These are phyloP conservation scores for Polyplosphaeria fusca DNA, from an alignment of 495 filamentous ascomycete species.

Conservation along the genomic window DNA sequence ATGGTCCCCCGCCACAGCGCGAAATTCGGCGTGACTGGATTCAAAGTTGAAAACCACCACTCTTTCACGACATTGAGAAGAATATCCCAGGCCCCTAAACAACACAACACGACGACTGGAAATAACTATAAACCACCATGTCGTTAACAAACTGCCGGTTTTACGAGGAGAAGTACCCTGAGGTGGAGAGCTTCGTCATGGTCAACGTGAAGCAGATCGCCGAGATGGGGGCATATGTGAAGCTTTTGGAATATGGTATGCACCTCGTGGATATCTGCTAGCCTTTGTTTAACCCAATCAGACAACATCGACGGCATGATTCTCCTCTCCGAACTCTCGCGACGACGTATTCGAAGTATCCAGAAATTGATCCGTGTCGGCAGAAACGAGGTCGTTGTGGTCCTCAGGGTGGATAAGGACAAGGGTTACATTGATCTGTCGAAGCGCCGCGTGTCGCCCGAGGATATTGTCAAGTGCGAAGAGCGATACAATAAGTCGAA, in stretches of 20 bases:
- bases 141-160: conserved; percentile 98
- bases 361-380: conserved; percentile 98
- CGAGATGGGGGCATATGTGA: conserved; percentile 99
- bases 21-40: too few relatives aligned
- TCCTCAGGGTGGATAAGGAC: conserved; percentile 97
- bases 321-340: conserved; percentile 88
- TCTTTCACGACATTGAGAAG: too few relatives aligned
- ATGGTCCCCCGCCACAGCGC: too few relatives aligned
- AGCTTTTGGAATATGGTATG: conserved; percentile 86
- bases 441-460: conserved; percentile 93
- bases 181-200: conserved; percentile 99
- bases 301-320: conserved; percentile 99
- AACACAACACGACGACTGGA: too few relatives aligned
- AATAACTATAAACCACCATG: too few relatives aligned
- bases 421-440: conserved; percentile 99
- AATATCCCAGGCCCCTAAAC: too few relatives aligned
- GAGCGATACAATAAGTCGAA: conserved; percentile 99
- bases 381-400: conserved; percentile 96
- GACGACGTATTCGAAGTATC: conserved; percentile 95
- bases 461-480: conserved; percentile 97
- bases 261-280: background rate
- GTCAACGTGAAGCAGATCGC: conserved; percentile 77
- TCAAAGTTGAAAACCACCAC: too few relatives aligned
- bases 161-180: conserved; percentile 97
- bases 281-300: background rate